Conservation (phyloP, 805 yeast species). For the Saturnispora saitoi region DNA sequence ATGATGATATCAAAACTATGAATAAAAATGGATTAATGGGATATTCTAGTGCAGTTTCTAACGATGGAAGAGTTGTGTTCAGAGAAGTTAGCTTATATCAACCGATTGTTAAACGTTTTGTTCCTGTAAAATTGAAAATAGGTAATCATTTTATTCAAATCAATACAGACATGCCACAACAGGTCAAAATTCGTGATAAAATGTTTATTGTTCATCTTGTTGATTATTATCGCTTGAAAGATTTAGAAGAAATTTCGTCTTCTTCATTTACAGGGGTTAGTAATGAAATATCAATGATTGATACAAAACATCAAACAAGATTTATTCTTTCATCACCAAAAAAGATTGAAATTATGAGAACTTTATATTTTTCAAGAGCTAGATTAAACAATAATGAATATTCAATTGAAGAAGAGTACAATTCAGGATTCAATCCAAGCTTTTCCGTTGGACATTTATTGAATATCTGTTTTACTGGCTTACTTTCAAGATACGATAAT, state of each 20-base stretch:
- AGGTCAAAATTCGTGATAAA: slow-evolving; percentile 30
- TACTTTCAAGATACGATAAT: slow-evolving; percentile 49
- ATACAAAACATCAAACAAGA: slow-evolving; percentile 27
- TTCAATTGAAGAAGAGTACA: slow-evolving; percentile 24
- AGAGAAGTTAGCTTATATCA: slow-evolving; percentile 47
- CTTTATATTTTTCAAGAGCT: slow-evolving; percentile 58
- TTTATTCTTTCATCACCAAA: slow-evolving; percentile 41
- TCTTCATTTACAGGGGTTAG: slow-evolving; percentile 38
- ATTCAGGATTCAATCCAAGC: slow-evolving; percentile 28
- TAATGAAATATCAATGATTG: slow-evolving; percentile 40
- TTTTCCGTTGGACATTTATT: slow-evolving; percentile 46
- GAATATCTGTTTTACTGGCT: slow-evolving; percentile 58
- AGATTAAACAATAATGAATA: slow-evolving; percentile 27
- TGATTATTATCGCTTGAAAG: slow-evolving; percentile 36
- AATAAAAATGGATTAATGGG: slow-evolving; percentile 37
- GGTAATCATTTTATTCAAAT: slow-evolving; percentile 66
- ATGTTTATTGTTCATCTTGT: slow-evolving; percentile 31
- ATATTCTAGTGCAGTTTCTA: slow-evolving; percentile 33
- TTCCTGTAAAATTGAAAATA: slow-evolving; percentile 55
- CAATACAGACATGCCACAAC: slow-evolving; percentile 34
- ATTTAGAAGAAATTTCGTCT: slow-evolving; percentile 33
- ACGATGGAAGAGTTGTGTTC: slow-evolving; percentile 45
- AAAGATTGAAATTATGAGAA: slow-evolving; percentile 58
- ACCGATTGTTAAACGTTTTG: slow-evolving; percentile 37
- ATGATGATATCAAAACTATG: slow-evolving; percentile 37